Base-by-base conservation (phyloP, 2,329 filamentous ascomycete genomes). In the Sodiomyces alkalinus region DNA sequence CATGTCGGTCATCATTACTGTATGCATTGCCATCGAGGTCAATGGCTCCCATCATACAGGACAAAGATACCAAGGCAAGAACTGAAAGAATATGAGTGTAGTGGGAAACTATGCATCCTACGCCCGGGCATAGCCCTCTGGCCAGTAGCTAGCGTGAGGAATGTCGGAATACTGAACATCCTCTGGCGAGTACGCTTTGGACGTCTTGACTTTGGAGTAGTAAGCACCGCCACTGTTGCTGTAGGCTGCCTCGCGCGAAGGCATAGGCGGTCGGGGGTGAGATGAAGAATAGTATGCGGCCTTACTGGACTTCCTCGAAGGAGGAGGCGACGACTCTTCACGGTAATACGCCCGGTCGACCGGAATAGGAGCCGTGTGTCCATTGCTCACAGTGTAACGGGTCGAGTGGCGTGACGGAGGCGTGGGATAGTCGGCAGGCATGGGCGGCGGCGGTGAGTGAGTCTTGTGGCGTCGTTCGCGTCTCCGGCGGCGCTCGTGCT, bases 201-300 rank as follows among this genome's bases (percentile, higher is more conserved):
- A 45, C 7, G 42, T 49, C 44, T 50, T 56, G 21, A 52, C 45
- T 36, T 51, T 56, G 33, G 31, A 27, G 19, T 39, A 48, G 21
- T 41, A 39, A 12, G 32, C 29, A 15, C 36, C 19, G 15, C 31
- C 24, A 10, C 45, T 39, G n/a, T 38, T 35, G 8, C 37, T 41
- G 39, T 54, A 53, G 39, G 37, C 42, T 27, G 30, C 27, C 5
- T 53, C 49, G 23, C 48, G 50, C 8, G 30, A 21, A 1, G 46
- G 39, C 43, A 49, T 43, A 6, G 43, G 16, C 12, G 51, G 50
- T 3, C 48, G 46, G 19, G 25, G 22, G 8, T 37, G 29, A 2
- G 36, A 13, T 3, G 36, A 14, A 9, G 15, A 12, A 23, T 36
- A 32, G 29, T 39, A 39, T 3, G 17, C 3, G 5, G 13, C 15